phyloP scores from a whole-genome alignment of 805 yeast genomes.

The Spencermartinsiella europaea region DNA sequence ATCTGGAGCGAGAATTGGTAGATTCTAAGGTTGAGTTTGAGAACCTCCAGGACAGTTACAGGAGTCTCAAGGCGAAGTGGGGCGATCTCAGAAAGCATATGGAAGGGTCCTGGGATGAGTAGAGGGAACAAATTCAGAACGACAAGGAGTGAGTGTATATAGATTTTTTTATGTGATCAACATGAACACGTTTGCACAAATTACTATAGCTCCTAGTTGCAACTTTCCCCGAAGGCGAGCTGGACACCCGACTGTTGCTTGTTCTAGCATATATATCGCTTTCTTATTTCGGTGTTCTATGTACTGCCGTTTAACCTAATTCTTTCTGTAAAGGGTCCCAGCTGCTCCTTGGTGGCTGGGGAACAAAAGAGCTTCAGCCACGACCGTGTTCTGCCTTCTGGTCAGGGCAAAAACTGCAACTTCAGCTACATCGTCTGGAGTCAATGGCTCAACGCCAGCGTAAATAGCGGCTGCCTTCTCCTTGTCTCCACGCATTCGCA shows the following conservation, averaged over 20 bases:
- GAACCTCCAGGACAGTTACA: conserved; percentile 26
- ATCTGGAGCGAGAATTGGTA: conserved; percentile 40
- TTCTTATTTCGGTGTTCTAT: too few species aligned
- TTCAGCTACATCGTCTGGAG: conserved; percentile 72
- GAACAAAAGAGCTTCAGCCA: conserved; percentile 78
- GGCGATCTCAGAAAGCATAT: conserved; percentile 30
- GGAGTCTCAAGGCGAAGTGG: conserved; percentile 32
- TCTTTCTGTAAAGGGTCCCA: conserved; percentile 35
- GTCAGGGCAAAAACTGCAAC: conserved; percentile 60
- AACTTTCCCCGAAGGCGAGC: too few species aligned
- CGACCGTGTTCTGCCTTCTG: conserved; percentile 64
- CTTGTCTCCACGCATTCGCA: conserved; percentile 59
- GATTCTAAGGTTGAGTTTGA: conserved; percentile 27
- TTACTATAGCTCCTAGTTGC: too few species aligned
- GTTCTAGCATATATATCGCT: too few species aligned
- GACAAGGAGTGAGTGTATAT: too few species aligned
- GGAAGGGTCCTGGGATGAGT: conserved; percentile 12
- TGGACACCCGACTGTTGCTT: too few species aligned
- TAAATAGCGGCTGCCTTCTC: conserved; percentile 60
- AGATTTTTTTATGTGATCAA: too few species aligned
- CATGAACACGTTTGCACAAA: too few species aligned
- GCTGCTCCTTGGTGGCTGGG: conserved; percentile 84
- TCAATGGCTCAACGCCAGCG: conserved; percentile 61
- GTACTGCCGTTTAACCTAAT: too few species aligned
- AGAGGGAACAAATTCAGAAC: too few species aligned